Evolutionary conservation across 768 basidiomycete genomes (phyloP).

Genomic region (Mycena pura): DNA sequence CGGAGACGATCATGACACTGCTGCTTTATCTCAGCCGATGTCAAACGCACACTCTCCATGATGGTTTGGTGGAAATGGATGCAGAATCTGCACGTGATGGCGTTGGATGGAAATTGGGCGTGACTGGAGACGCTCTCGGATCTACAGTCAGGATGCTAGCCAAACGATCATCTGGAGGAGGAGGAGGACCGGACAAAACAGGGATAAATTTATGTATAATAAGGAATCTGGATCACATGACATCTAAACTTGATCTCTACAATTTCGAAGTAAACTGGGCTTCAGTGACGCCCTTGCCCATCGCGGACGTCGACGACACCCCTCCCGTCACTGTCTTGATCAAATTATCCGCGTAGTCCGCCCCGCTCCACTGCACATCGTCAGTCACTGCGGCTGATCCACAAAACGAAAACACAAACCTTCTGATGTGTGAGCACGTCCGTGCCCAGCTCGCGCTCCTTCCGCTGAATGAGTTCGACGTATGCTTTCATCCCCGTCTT

Average conservation of each 20-base stretch:
- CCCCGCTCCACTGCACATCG: conserved; percentile 84
- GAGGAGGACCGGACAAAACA: too few relatives aligned
- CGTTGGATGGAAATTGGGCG: too few relatives aligned
- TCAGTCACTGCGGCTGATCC: conserved; percentile 21
- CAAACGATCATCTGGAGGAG: too few relatives aligned
- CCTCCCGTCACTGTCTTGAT: conserved; percentile 98
- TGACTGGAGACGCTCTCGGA: too few relatives aligned
- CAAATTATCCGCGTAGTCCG: conserved; percentile 88
- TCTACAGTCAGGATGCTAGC: too few relatives aligned
- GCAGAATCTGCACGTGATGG: too few relatives aligned
- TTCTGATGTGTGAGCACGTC: conserved; percentile 98
- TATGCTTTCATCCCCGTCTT: conserved; percentile 99
- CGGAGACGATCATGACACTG: too few relatives aligned
- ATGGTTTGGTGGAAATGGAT: too few relatives aligned
- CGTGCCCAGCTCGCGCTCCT: conserved; percentile 90
- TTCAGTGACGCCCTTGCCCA: conserved; percentile 97
- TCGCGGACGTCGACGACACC: conserved; percentile 97
- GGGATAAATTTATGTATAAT: too few relatives aligned
- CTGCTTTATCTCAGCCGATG: too few relatives aligned
- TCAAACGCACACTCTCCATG: too few relatives aligned
- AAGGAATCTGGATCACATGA: too few relatives aligned
- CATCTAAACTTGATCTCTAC: conserved; percentile 28
- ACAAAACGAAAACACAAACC: conserved; percentile 49
- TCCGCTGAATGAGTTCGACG: conserved; percentile 91
- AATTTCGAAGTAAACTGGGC: conserved; percentile 72